These are phyloP conservation scores for Paramecium caudatum DNA, from an alignment of 73 alveolate species.

Conservation along the genomic window DNA sequence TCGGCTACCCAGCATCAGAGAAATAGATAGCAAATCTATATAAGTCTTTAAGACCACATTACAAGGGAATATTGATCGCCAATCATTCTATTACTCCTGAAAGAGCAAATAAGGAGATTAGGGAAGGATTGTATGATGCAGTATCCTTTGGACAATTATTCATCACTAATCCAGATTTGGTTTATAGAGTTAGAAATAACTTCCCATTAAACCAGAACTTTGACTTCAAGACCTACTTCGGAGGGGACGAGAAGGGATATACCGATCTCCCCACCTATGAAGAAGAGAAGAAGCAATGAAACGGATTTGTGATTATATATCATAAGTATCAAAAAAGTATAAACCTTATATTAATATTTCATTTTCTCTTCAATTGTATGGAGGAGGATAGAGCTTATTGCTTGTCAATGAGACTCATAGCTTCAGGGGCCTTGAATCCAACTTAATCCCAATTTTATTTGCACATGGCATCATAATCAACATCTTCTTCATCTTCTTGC, in stretches of 20 bases:
- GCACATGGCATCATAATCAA: not conserved
- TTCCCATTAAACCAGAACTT: constrained; percentile 31
- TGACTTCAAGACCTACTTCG: constrained; percentile 69
- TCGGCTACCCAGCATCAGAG: constrained; percentile 40
- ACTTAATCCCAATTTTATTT: not conserved
- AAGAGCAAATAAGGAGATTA: constrained; percentile 36
- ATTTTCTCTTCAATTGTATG: not conserved
- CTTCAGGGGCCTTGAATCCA: not conserved
- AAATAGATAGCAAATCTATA: constrained; percentile 55
- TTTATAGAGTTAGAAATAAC: constrained; percentile 51
- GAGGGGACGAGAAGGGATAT: constrained; percentile 76
- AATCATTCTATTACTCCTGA: constrained; percentile 58
- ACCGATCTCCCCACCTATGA: constrained; percentile 72
- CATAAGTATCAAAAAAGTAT: constrained; percentile 34
- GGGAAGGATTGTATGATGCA: constrained; percentile 34
- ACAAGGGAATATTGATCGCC: constrained; percentile 69
- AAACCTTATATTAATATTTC: not conserved
- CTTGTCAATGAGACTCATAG: not conserved
- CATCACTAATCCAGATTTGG: constrained; percentile 72
- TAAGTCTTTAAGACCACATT: constrained; percentile 51
- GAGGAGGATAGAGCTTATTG: not conserved
- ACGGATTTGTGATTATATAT: constrained; percentile 29
- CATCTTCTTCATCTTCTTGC: not conserved
- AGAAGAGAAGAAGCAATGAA: constrained; percentile 21
- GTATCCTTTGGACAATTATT: constrained; percentile 46